These are phyloP conservation scores for Saccharomyces hybrid DNA, from an alignment of 1,139 yeast species.

Conservation along the genomic window DNA sequence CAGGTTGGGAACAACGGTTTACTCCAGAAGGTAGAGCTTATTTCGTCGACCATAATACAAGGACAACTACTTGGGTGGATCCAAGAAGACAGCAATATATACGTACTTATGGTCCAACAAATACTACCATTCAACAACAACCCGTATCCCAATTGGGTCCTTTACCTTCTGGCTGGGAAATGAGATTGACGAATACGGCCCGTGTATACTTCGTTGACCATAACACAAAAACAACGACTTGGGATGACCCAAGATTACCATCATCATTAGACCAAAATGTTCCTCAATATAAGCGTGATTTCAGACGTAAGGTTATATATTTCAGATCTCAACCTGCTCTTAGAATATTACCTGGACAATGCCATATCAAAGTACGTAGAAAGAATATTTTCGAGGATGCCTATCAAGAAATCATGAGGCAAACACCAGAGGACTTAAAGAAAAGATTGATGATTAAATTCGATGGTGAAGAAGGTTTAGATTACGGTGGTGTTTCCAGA, in stretches of 20 bases:
- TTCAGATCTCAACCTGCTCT: constrained; percentile 97
- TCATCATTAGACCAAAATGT: constrained; percentile 95
- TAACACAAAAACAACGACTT: constrained; percentile 95
- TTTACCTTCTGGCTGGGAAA: constrained; percentile 98
- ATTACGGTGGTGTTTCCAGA: constrained; percentile 98
- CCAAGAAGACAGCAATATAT: constrained; percentile 98
- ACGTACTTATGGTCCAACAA: constrained; percentile 78
- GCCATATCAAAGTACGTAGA: constrained; percentile 95
- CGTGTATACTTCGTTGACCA: constrained; percentile 98
- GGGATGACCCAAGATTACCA: constrained; percentile 99
- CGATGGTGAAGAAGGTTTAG: constrained; percentile 98
- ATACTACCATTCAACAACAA: constrained; percentile 87
- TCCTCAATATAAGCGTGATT: constrained; percentile 98
- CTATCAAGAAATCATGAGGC: constrained; percentile 97
- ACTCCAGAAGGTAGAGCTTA: constrained; percentile 98
- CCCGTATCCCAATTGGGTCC: constrained; percentile 99
- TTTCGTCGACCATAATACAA: constrained; percentile 94
- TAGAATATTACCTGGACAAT: constrained; percentile 94
- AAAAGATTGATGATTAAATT: constrained; percentile 96
- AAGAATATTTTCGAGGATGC: constrained; percentile 95
- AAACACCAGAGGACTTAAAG: constrained; percentile 94
- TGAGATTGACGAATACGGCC: constrained; percentile 97
- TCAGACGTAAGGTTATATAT: constrained; percentile 91
- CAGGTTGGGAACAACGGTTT: constrained; percentile 98
- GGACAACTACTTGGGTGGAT: constrained; percentile 99